Base-by-base conservation (phyloP, 495 filamentous ascomycete species). In the Aspergillus funiculosus region DNA sequence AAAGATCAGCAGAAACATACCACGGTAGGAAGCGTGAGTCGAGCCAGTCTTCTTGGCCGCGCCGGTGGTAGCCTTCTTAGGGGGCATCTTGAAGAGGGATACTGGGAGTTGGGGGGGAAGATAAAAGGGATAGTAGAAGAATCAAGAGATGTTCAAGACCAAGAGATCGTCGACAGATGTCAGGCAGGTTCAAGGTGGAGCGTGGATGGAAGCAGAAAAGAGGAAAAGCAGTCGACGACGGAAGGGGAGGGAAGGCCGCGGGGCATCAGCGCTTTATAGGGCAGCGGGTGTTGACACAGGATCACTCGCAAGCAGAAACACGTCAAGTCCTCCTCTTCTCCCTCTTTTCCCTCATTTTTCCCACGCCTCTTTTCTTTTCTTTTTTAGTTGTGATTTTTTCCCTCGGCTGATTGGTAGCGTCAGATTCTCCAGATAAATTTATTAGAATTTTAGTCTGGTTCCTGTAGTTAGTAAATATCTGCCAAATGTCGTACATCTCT, bases 21-120 rank as follows among this genome's bases (percentile, higher is more conserved):
- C 78, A 62, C 75, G 77, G 66, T 81, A 81, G 48, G 77, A 78
- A 51, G 74, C 68, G 64, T 81, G 77, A 50, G 68, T 48, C 43
- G 73, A 59, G 61, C 63, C 60, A 38, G 68, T 34, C 48, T 56
- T 59, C 53, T 59, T 59, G 51, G 55, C 26, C 41, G 55, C 30
- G 40, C 20, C 26, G 28, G 51, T 50, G 46, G 55, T 39, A 40
- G 55, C 68, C 67, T 79, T 74, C 74, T 78, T 79, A 40, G 77
- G 63, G 68, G 70, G 65, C 75, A 77, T 78, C 29, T 15, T 68
- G 53, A 34, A 22, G 43, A 42, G 39, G 50, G 40, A n/a, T n/a
- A n/a, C n/a, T n/a, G n/a, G 48, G 58, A 48, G 13, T 46, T 50
- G 45, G 46, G 27, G 46, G 46, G 27, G 42, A 51, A 36, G 32